Percentiles rank a stretch among this genome's conserved stretches.
These are phyloP conservation scores for Mortierella sp. DNA, from an alignment of 371 early-diverging fungal genomes.

Conservation along the genomic window DNA sequence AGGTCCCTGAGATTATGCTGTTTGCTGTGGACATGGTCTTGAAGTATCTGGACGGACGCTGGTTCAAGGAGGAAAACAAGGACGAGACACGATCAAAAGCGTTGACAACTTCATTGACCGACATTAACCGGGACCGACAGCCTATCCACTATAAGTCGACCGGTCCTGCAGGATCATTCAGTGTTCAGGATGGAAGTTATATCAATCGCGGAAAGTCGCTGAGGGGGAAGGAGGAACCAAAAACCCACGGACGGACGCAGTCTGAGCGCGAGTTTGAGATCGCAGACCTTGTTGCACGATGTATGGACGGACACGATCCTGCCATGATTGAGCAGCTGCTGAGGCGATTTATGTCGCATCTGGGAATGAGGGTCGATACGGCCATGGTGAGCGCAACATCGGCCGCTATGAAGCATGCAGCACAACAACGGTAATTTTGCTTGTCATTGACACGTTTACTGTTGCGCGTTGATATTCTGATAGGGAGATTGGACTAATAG, in stretches of 20 bases:
- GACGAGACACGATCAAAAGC: slow-evolving; percentile 17
- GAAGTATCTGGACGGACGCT: slow-evolving; percentile 49
- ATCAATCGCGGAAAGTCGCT: slow-evolving; percentile 31
- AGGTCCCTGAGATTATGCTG: slow-evolving; percentile 32
- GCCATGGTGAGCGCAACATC: slow-evolving; percentile 43
- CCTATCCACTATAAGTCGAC: slow-evolving; percentile 40
- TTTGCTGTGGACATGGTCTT: slow-evolving; percentile 41
- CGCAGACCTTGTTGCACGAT: slow-evolving; percentile 36
- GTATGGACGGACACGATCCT: slow-evolving; percentile 36
- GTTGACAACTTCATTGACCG: slow-evolving; percentile 30
- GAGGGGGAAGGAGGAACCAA: slow-evolving; percentile 26
- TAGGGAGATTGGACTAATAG: neutral
- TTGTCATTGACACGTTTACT: neutral
- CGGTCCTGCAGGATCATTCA: slow-evolving; percentile 18
- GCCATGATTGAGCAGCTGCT: slow-evolving; percentile 38
- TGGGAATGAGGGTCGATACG: slow-evolving; percentile 50
- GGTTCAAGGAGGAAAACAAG: slow-evolving; percentile 26
- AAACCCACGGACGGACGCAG: slow-evolving; percentile 12
- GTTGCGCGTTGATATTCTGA: slow-evolving; percentile 1
- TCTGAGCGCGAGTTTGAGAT: slow-evolving; percentile 35
- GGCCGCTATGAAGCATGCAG: slow-evolving; percentile 44
- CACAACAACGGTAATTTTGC: slow-evolving; percentile 45
- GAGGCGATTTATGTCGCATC: slow-evolving; percentile 30
- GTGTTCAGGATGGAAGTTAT: slow-evolving; percentile 26
- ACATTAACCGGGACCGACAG: slow-evolving; percentile 40